Percentiles rank a stretch among this genome's conserved stretches.
Conservation (phyloP, 1,284 basidiomycete species). For the Neolentinus lepideus region DNA sequence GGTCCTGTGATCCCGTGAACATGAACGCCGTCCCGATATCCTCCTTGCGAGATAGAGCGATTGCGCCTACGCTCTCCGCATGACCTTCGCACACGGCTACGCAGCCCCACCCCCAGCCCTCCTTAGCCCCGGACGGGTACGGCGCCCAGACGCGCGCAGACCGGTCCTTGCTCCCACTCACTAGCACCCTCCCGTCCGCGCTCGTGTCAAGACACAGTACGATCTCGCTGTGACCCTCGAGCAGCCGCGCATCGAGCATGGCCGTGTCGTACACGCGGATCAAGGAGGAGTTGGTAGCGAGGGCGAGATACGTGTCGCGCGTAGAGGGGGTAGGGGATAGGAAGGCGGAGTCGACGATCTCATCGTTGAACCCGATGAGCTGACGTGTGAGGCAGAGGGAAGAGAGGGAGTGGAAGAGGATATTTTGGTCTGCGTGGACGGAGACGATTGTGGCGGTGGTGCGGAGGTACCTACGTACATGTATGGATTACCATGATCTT, state of each 20-base stretch:
- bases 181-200: conserved; percentile 65
- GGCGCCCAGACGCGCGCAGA: conserved; percentile 85
- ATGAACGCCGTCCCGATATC: conserved; percentile 50
- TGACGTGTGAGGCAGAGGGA: conserved; percentile 69
- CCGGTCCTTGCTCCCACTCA: conserved; percentile 89
- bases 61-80: conserved; percentile 88
- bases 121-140: conserved; percentile 9
- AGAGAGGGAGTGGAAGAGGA: conserved; percentile 78
- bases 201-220: conserved; percentile 81
- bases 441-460: conserved; percentile 66
- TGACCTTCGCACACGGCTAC: conserved; percentile 91
- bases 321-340: conserved; percentile 41
- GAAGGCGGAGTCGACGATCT: conserved; percentile 88
- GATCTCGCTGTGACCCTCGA: conserved; percentile 88
- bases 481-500: conserved; percentile 15
- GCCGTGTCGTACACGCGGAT: conserved; percentile 80
- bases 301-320: conserved; percentile 71
- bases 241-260: conserved; percentile 73
- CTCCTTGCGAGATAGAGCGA: conserved; percentile 64
- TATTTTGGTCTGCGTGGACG: conserved; percentile 96
- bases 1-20: conserved; percentile 94
- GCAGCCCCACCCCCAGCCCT: conserved; percentile 64
- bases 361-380: conserved; percentile 96
- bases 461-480: conserved; percentile 55
- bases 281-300: conserved; percentile 94